Conservation (phyloP, 257 asterid species). For the Nicotiana paniculata region DNA sequence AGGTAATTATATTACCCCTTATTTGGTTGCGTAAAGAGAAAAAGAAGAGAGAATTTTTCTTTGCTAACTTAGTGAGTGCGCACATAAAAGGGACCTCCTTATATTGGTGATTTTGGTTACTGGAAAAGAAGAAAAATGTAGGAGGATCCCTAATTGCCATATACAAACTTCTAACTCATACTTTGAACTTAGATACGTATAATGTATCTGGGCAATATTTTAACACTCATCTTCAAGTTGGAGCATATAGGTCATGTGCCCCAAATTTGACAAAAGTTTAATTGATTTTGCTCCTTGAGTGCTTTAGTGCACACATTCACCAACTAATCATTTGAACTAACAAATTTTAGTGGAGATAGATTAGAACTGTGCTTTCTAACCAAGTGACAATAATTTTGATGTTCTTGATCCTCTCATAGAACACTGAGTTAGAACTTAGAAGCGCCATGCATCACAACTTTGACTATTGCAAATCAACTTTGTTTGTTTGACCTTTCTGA, state of each 20-base stretch:
- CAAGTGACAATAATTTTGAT: too few species aligned
- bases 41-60: neutral
- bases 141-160: neutral
- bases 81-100: neutral
- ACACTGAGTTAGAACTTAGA: too few species aligned
- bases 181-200: neutral
- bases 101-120: neutral
- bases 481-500: too few species aligned
- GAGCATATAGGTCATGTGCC: neutral
- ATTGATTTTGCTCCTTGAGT: too few species aligned
- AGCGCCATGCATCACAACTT: too few species aligned
- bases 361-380: too few species aligned
- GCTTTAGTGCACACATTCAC: too few species aligned
- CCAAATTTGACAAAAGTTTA: too few species aligned
- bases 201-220: neutral
- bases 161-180: neutral
- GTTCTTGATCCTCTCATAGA: too few species aligned
- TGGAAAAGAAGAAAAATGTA: neutral
- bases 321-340: too few species aligned
- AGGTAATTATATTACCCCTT: constrained; percentile 43
- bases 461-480: too few species aligned
- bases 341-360: too few species aligned
- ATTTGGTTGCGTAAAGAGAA: neutral
- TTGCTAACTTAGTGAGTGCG: neutral
- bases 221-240: neutral